These are phyloP conservation scores for Murraya paniculata DNA, from an alignment of 345 rosid species.

Conservation along the genomic window DNA sequence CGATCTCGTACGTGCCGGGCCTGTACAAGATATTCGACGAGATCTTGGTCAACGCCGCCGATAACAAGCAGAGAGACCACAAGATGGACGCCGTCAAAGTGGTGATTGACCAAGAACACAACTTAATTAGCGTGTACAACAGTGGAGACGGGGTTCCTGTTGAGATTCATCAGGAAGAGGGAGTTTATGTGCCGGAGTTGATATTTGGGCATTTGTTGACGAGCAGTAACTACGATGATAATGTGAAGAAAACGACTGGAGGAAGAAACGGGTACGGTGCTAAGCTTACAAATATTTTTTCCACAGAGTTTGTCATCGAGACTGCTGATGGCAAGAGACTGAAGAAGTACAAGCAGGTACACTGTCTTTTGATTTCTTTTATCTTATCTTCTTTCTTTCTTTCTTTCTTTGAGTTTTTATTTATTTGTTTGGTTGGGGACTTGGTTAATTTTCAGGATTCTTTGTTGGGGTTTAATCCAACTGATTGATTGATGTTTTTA, in stretches of 20 bases:
- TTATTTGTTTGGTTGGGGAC: too few relatives aligned
- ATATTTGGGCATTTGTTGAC: constrained; percentile 93
- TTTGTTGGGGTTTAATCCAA: neutral
- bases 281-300: constrained; percentile 89
- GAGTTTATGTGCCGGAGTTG: constrained; percentile 87
- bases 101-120: constrained; percentile 65
- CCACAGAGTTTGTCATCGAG: constrained; percentile 79
- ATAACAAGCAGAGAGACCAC: constrained; percentile 90
- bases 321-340: constrained; percentile 83
- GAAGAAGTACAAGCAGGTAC: constrained; percentile 88
- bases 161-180: constrained; percentile 91
- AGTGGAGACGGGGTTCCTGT: constrained; percentile 95
- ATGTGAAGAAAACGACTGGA: constrained; percentile 88
- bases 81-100: constrained; percentile 76
- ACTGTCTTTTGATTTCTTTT: neutral
- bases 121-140: constrained; percentile 74
- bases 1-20: constrained; percentile 81
- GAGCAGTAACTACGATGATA: constrained; percentile 85
- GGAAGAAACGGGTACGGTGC: constrained; percentile 98
- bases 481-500: neutral
- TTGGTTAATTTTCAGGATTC: too few relatives aligned
- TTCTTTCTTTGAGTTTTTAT: neutral
- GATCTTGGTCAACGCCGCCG: constrained; percentile 94
- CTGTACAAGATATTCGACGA: constrained; percentile 97
- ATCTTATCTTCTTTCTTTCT: neutral